Evolutionary conservation across 1,284 basidiomycete species (phyloP).

Genomic region (Apiotrichum gracile): DNA sequence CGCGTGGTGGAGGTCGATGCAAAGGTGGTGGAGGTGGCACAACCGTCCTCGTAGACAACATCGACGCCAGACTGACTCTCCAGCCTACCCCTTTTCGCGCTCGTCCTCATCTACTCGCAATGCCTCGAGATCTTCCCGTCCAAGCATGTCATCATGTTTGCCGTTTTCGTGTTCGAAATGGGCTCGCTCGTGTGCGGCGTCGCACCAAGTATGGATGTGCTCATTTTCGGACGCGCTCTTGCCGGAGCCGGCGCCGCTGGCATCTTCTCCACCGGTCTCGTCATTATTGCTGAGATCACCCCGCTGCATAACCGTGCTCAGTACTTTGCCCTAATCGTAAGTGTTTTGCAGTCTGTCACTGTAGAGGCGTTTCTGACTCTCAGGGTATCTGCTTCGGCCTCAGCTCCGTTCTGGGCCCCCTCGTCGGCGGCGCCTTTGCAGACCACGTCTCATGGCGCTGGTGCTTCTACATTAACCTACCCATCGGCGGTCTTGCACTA

Average conservation of each 20-base stretch:
- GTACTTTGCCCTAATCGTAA: constrained; percentile 29
- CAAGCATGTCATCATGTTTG: constrained; percentile 47
- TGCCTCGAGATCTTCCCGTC: constrained; percentile 45
- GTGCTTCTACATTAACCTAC: constrained; percentile 46
- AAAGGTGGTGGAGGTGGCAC: constrained; percentile 1
- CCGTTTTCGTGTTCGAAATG: constrained; percentile 51
- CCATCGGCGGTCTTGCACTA: constrained; percentile 40
- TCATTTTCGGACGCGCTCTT: constrained; percentile 52
- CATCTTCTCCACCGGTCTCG: constrained; percentile 48
- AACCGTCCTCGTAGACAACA: constrained; percentile 3
- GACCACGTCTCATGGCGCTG: constrained; percentile 47
- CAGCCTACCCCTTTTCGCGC: constrained; percentile 44
- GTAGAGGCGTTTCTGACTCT: constrained; percentile 5
- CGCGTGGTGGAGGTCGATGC: too few relatives aligned
- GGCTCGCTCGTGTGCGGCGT: constrained; percentile 54
- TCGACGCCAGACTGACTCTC: neutral
- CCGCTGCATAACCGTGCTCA: constrained; percentile 36
- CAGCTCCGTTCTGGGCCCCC: constrained; percentile 46
- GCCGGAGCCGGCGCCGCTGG: constrained; percentile 53
- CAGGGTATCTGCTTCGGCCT: constrained; percentile 42
- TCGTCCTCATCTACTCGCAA: constrained; percentile 48
- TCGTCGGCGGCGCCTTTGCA: constrained; percentile 48
- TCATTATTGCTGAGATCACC: constrained; percentile 43
- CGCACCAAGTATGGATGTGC: constrained; percentile 49
- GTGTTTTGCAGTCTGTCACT: neutral